phyloP scores from a whole-genome alignment of 441 rosid species.

The Syzygium malaccense region DNA sequence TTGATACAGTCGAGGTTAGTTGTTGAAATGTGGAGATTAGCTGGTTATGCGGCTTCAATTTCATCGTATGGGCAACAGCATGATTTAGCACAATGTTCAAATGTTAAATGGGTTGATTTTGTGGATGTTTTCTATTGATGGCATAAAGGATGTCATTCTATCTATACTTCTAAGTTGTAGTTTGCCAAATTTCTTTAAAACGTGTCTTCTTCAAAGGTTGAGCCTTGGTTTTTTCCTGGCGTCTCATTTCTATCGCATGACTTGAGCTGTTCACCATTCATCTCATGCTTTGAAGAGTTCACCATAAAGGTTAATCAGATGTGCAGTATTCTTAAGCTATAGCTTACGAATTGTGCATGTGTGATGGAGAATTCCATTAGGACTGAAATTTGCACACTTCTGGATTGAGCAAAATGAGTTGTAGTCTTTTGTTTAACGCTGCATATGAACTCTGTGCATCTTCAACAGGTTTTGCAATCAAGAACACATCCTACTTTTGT shows the following conservation, averaged over 20 bases:
- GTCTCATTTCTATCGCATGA: no score
- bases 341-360: not conserved
- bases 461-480: constrained; percentile 60
- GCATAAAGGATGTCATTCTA: no score
- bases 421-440: not conserved
- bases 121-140: no score
- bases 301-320: not conserved
- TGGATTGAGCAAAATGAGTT: not conserved
- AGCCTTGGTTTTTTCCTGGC: no score
- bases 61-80: no score
- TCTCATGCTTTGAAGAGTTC: not conserved
- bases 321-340: not conserved
- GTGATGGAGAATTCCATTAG: not conserved
- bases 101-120: no score
- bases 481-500: constrained; percentile 19
- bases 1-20: not conserved
- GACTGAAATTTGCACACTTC: not conserved
- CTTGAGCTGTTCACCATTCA: not conserved
- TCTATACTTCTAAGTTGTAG: no score
- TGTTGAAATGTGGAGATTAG: no score
- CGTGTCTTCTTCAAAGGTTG: no score
- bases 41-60: no score
- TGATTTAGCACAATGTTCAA: no score
- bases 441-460: not conserved
- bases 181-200: no score